phyloP scores from a whole-genome alignment of 257 asterid genomes.

The Primulina tabacum region DNA sequence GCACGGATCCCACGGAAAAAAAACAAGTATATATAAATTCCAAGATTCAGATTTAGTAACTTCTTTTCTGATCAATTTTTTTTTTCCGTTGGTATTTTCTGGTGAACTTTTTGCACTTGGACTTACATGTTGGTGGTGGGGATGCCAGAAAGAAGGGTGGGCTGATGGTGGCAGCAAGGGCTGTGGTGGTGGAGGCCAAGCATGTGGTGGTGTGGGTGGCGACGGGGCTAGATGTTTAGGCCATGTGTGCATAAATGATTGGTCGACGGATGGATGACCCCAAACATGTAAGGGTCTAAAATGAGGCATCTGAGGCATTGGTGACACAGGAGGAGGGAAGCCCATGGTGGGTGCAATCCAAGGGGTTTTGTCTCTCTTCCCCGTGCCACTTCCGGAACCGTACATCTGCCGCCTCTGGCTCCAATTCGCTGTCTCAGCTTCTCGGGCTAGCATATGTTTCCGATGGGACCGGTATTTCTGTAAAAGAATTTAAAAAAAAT shows the following conservation, averaged over 20 bases:
- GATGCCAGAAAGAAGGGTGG: conserved; percentile 61
- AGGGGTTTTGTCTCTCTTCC: conserved; percentile 51
- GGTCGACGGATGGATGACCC: conserved; percentile 94
- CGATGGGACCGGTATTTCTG: conserved; percentile 91
- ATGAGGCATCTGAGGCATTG: conserved; percentile 60
- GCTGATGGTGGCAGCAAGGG: conserved; percentile 31
- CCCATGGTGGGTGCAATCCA: conserved; percentile 47
- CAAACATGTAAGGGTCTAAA: conserved; percentile 90
- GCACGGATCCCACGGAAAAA: background rate
- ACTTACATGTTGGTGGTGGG: conserved; percentile 59
- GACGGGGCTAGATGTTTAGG: conserved; percentile 59
- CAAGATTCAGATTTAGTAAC: background rate
- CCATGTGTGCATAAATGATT: conserved; percentile 72
- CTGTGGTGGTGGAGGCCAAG: conserved; percentile 39
- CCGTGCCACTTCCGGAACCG: conserved; percentile 25
- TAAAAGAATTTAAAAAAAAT: background rate
- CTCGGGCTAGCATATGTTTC: conserved; percentile 78
- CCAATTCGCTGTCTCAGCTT: conserved; percentile 87
- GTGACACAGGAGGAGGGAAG: conserved; percentile 54
- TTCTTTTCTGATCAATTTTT: too few relatives aligned
- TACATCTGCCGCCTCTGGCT: conserved; percentile 73
- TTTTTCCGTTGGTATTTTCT: too few relatives aligned
- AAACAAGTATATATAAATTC: background rate
- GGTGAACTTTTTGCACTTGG: background rate
- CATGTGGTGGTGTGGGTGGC: conserved; percentile 35